Percentiles rank a stretch among this genome's conserved stretches.
These are phyloP conservation scores for Rubus parviflorus DNA, from an alignment of 306 rosid species.

Conservation along the genomic window DNA sequence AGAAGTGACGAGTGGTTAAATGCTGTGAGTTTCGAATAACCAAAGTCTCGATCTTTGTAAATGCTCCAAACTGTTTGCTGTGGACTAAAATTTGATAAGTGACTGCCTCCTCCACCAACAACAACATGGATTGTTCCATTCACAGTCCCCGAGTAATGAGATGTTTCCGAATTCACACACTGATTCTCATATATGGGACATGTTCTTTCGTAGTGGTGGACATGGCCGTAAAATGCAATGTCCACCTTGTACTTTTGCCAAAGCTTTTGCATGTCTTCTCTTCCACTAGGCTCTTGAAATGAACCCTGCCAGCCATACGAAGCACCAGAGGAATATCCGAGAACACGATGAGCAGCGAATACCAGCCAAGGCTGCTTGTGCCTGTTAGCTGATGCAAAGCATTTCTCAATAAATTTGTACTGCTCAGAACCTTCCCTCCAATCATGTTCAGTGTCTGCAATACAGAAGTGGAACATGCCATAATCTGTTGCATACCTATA, in stretches of 20 bases:
- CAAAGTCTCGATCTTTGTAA: constrained; percentile 63
- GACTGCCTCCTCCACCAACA: constrained; percentile 76
- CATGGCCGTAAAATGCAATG: constrained; percentile 79
- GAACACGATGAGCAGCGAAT: constrained; percentile 80
- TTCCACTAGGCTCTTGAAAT: constrained; percentile 81
- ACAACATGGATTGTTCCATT: constrained; percentile 81
- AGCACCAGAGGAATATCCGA: constrained; percentile 69
- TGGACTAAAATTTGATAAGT: constrained; percentile 51
- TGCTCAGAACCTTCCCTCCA: constrained; percentile 90
- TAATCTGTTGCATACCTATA: constrained; percentile 71
- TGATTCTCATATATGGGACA: constrained; percentile 80
- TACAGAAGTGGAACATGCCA: constrained; percentile 85
- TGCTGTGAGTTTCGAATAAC: constrained; percentile 73
- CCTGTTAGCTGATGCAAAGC: constrained; percentile 79
- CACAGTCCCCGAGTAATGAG: constrained; percentile 57
- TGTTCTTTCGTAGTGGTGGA: constrained; percentile 82
- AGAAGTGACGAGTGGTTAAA: constrained; percentile 66
- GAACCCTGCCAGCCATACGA: constrained; percentile 56
- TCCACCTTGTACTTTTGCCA: constrained; percentile 93
- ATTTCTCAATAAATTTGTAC: constrained; percentile 75
- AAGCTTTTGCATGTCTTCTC: constrained; percentile 73
- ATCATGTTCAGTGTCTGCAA: constrained; percentile 79
- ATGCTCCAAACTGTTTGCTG: constrained; percentile 64
- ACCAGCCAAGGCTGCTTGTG: constrained; percentile 87
- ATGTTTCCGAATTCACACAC: constrained; percentile 58